Evolutionary conservation across 2,329 filamentous ascomycete genomes (phyloP), one percentile per base, ranked within the genome.

Genomic region (Aspergillus clavatus): DNA sequence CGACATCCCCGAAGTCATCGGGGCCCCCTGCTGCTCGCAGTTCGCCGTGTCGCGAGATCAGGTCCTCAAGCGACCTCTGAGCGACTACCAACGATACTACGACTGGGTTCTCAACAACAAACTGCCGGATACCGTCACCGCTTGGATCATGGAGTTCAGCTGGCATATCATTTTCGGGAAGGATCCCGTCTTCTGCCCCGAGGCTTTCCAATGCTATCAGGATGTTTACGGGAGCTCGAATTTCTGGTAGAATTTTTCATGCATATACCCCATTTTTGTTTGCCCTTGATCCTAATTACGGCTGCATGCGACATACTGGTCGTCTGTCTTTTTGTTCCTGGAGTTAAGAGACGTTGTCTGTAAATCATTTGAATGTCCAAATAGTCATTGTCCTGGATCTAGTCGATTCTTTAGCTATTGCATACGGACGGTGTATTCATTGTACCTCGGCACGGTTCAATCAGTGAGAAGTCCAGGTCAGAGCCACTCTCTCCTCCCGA

Each of bases 181-280:
- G 38, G 52, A 56, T 12, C 39, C 54, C 5, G 54, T 56, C 11
- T 56, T 80, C 51, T 85, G 81, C 54, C 82, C 82, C 1, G 67
- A 70, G 18, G 76, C 77, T 3, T 64, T 70, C 37, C 73, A 77
- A 10, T 84, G 81, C 59, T 84, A 84, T 61, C 83, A 81, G 63
- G 75, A 80, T 24, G 72, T 78, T 23, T 85, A 80, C 52, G 81
- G 81, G 2, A 52, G 47, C 21, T 45, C 50, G 14, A 55, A 51
- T 37, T 55, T 55, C 47, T 56, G 52, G 53, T 57, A 46, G 48
- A 35, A 11, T 35, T 53, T 50, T 27, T 52, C 48, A 46, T 51
- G 47, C 42, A 51, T 52, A 54, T 52, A 50, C 48, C 45, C 47
- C 52, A 42, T 41, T 27, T 42, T 39, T 27, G 23, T 46, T 33